phyloP scores from a whole-genome alignment of 495 filamentous ascomycete genomes.

The Hypoxylon fuscum region DNA sequence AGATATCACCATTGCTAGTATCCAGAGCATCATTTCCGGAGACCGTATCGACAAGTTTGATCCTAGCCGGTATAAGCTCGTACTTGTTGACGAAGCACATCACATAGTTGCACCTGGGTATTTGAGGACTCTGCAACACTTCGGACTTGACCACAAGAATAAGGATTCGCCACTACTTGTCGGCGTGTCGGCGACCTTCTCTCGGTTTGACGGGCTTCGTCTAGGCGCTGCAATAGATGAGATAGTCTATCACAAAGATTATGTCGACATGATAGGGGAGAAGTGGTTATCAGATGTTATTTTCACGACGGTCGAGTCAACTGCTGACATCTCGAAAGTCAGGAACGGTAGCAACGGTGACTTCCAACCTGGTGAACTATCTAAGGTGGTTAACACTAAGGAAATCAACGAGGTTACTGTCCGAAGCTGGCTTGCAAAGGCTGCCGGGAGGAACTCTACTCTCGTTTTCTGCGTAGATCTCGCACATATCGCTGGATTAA shows the following conservation, averaged over 20 bases:
- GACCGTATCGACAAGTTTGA: constrained; percentile 84
- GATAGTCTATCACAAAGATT: constrained; percentile 97
- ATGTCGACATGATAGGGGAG: constrained; percentile 94
- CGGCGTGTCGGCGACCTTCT: constrained; percentile 93
- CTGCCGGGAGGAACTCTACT: constrained; percentile 77
- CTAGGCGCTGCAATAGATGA: constrained; percentile 91
- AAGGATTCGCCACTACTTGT: constrained; percentile 74
- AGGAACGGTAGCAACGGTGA: constrained; percentile 73
- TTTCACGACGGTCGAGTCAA: constrained; percentile 91
- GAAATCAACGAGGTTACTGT: constrained; percentile 83
- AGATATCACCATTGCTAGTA: constrained; percentile 94
- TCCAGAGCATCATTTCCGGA: constrained; percentile 78
- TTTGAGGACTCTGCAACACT: constrained; percentile 74
- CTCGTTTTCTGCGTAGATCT: constrained; percentile 94
- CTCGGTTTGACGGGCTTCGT: constrained; percentile 85
- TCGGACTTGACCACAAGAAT: constrained; percentile 68
- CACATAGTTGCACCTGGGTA: constrained; percentile 91
- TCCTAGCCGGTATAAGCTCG: constrained; percentile 80
- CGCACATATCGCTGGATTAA: constrained; percentile 77
- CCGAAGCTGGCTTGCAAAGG: constrained; percentile 82
- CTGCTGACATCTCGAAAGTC: constrained; percentile 77
- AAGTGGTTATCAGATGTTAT: constrained; percentile 84
- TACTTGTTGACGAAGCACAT: constrained; percentile 98
- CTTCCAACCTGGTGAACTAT: constrained; percentile 77
- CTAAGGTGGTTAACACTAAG: constrained; percentile 79